Evolutionary conservation across 305 asterid species (phyloP).

Genomic region (Rubia balearica): DNA sequence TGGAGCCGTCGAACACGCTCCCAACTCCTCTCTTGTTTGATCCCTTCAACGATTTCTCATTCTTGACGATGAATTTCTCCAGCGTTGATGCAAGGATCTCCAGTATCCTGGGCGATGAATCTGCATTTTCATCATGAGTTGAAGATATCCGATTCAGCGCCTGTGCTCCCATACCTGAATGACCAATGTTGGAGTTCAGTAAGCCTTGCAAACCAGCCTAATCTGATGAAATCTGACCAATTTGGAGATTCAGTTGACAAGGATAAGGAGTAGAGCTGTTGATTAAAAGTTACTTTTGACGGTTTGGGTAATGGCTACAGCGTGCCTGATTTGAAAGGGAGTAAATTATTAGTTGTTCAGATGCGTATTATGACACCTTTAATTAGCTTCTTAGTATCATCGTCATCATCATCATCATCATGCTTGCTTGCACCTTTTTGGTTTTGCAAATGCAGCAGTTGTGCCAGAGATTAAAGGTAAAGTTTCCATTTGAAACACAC

Average conservation of each 20-base stretch:
- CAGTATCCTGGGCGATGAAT: slow-evolving; percentile 22
- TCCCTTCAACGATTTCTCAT: slow-evolving; percentile 23
- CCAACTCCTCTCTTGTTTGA: slow-evolving; percentile 19
- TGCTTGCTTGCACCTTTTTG: slow-evolving; percentile 3
- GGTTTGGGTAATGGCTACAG: slow-evolving; percentile 2
- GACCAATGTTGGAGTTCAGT: slow-evolving; percentile 4
- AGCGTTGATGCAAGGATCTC: slow-evolving; percentile 25
- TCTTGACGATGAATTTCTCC: slow-evolving; percentile 28
- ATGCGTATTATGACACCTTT: neutral
- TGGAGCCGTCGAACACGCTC: slow-evolving; percentile 29
- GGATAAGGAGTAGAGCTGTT: neutral
- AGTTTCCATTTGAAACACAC: neutral
- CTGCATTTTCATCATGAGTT: slow-evolving; percentile 11
- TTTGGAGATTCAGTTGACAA: neutral
- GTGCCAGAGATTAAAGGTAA: slow-evolving; percentile 1
- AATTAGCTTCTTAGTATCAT: neutral
- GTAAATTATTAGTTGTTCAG: neutral
- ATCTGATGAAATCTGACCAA: neutral
- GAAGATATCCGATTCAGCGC: slow-evolving; percentile 21
- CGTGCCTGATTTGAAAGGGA: slow-evolving; percentile 3
- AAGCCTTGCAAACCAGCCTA: neutral
- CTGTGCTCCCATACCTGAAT: slow-evolving; percentile 22
- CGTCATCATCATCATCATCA: slow-evolving; percentile 12
- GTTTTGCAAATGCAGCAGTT: slow-evolving; percentile 7
- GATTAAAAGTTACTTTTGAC: slow-evolving; percentile 13